Evolutionary conservation across 1,284 basidiomycete species (phyloP), one percentile per base, ranked within the genome.

Genomic region (Schizophyllum commune): DNA sequence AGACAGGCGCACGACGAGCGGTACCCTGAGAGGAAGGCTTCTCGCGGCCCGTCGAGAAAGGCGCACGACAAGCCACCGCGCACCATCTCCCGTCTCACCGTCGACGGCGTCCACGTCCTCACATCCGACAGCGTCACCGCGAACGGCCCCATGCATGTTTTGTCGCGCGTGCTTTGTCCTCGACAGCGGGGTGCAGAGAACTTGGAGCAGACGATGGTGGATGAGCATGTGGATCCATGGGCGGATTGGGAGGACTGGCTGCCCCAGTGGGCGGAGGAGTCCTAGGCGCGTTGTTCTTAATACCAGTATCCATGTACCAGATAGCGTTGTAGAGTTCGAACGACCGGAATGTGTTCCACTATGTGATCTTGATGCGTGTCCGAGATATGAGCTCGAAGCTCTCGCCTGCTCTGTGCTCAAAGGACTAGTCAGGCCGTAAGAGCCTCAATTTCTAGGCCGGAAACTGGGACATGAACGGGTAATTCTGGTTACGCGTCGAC

Each of bases 121-220:
- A 65, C 79, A 7, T 72, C 79, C 58, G 89, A 91, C 67, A 70
- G 85, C 19, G 78, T 82, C 0, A 77, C 80, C 6, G 70, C 81
- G 39, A 90, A 91, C 66, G 88, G 88, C 19, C 88, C 80, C 21
- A 71, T 83, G 21, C 88, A 90, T 69, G 72, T 83, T 27, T 65
- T 89, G 34, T 71, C 77, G 57, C 73, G 72, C 59, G 67, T 88
- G 22, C 74, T 88, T 52, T 77, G 82, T 68, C 85, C 86, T 51
- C 72, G 72, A 27, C 69, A 60, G 34, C 60, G 74, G 62, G 70
- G 72, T 64, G 65, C 70, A 59, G 69, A 74, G 61, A 65, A 73
- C 61, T 47, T 8, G 17, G 39, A 13, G 13, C 69, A 39, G 64
- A 71, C 11, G 57, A 64, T 32, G 70, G 63, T 72, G 20, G n/a